Conservation (phyloP, 1,284 basidiomycete genomes). For the Prillingera fragicola region DNA sequence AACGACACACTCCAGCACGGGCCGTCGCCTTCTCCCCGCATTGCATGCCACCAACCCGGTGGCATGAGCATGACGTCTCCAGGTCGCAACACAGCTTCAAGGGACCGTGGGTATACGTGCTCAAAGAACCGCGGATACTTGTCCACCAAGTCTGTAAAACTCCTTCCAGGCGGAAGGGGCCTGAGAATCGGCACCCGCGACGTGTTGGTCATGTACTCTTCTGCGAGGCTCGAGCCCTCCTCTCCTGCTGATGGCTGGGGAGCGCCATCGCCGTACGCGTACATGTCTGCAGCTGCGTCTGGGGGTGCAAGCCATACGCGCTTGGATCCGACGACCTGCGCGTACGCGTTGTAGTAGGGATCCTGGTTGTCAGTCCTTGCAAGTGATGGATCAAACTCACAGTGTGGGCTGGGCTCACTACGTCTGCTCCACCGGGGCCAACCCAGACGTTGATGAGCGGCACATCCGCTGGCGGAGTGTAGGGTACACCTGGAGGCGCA, state of each 20-base stretch:
- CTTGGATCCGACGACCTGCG: conserved; percentile 81
- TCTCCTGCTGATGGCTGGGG: background rate
- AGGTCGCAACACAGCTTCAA: conserved; percentile 61
- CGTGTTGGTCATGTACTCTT: conserved; percentile 49
- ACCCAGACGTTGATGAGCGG: conserved; percentile 78
- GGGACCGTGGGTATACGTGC: conserved; percentile 60
- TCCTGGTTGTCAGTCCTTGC: conserved; percentile 57
- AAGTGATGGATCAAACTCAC: conserved; percentile 51
- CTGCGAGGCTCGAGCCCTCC: conserved; percentile 35
- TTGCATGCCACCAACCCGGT: conserved; percentile 88
- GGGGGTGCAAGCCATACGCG: conserved; percentile 91
- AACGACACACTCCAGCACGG: conserved; percentile 47
- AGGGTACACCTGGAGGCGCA: conserved; percentile 52
- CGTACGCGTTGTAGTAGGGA: conserved; percentile 88
- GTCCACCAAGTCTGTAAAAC: conserved; percentile 3
- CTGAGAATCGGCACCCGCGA: conserved; percentile 45
- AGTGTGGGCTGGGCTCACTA: conserved; percentile 77
- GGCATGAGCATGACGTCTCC: conserved; percentile 85
- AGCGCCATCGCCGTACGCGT: conserved; percentile 41
- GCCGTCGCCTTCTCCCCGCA: conserved; percentile 62
- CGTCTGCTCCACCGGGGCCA: conserved; percentile 65
- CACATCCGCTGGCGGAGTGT: conserved; percentile 58
- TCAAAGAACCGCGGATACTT: conserved; percentile 53
- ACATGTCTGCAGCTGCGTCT: conserved; percentile 54
- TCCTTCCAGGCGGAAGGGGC: background rate